phyloP scores from a whole-genome alignment of 1,284 basidiomycete species.

The Ganoderma multipileum region DNA sequence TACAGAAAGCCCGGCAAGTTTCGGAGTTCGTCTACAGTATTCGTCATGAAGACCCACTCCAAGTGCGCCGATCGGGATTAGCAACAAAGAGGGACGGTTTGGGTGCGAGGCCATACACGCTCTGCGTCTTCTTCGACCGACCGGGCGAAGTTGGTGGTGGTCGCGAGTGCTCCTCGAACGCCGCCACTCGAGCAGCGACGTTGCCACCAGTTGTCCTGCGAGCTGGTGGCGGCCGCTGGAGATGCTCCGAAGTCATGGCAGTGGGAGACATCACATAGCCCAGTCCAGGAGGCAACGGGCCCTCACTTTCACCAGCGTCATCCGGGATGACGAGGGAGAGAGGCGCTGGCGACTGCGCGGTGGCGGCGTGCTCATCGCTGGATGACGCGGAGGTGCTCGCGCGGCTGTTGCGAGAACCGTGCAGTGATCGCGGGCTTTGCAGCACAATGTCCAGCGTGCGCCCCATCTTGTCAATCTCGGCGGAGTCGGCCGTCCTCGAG shows the following conservation, averaged over 20 bases:
- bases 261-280: conserved; percentile 35
- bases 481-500: conserved; percentile 60
- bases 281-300: not conserved
- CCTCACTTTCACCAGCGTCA: conserved; percentile 10
- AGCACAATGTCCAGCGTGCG: conserved; percentile 72
- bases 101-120: conserved; percentile 61
- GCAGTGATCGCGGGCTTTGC: conserved; percentile 51
- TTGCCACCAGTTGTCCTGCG: conserved; percentile 29
- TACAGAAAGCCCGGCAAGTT: not conserved
- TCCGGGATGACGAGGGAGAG: conserved; percentile 17
- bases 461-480: conserved; percentile 67
- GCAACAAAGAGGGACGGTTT: conserved; percentile 64
- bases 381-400: conserved; percentile 28
- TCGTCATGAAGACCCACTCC: conserved; percentile 24
- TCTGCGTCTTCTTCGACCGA: conserved; percentile 43
- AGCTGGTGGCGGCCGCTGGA: conserved; percentile 23
- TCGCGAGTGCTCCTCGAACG: conserved; percentile 46
- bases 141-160: conserved; percentile 30
- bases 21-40: not conserved
- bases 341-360: not conserved
- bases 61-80: conserved; percentile 56
- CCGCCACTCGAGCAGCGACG: conserved; percentile 46
- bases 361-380: conserved; percentile 11
- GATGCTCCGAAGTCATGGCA: conserved; percentile 25
- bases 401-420: conserved; percentile 27